Conservation (phyloP, 2,329 filamentous ascomycete genomes). For the Talaromyces sp. region DNA sequence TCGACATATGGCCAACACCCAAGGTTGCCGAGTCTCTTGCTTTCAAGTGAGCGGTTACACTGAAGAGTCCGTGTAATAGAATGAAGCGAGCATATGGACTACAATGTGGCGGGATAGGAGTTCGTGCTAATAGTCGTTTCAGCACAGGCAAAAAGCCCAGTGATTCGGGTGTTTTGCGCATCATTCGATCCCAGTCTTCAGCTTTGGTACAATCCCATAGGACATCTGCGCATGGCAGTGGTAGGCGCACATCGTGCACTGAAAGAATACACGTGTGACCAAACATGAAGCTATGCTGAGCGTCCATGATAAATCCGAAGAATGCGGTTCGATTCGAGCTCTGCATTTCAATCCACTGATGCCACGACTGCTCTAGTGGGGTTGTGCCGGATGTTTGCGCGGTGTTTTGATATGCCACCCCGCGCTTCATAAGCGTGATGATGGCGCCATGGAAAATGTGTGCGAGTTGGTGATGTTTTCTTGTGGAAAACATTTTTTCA, state of each 20-base stretch:
- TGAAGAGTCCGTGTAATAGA: slow-evolving; percentile 25
- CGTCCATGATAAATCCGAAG: slow-evolving; percentile 29
- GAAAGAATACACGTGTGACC: slow-evolving; percentile 25
- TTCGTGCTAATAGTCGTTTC: slow-evolving; percentile 19
- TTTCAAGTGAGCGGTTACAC: slow-evolving; percentile 23
- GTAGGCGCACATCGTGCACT: slow-evolving; percentile 24
- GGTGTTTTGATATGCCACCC: slow-evolving; percentile 18
- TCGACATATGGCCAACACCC: slow-evolving; percentile 18
- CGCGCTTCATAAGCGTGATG: slow-evolving; percentile 26
- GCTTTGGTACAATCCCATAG: slow-evolving; percentile 22
- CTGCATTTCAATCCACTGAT: slow-evolving; percentile 24
- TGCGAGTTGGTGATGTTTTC: slow-evolving; percentile 25
- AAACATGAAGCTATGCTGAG: slow-evolving; percentile 27
- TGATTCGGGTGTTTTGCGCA: slow-evolving; percentile 18
- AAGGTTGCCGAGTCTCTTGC: slow-evolving; percentile 20
- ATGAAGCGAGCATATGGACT: slow-evolving; percentile 23
- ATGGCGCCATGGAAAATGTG: slow-evolving; percentile 28
- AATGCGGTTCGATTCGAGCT: slow-evolving; percentile 24
- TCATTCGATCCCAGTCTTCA: slow-evolving; percentile 20
- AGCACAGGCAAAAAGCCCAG: slow-evolving; percentile 23
- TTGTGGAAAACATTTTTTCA: slow-evolving; percentile 25
- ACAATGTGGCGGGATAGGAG: slow-evolving; percentile 21
- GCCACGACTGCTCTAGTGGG: slow-evolving; percentile 19
- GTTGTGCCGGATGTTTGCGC: slow-evolving; percentile 2
- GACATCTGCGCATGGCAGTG: slow-evolving; percentile 23